Base-by-base conservation (phyloP, 495 filamentous ascomycete species). In the Recurvomyces mirabilis region DNA sequence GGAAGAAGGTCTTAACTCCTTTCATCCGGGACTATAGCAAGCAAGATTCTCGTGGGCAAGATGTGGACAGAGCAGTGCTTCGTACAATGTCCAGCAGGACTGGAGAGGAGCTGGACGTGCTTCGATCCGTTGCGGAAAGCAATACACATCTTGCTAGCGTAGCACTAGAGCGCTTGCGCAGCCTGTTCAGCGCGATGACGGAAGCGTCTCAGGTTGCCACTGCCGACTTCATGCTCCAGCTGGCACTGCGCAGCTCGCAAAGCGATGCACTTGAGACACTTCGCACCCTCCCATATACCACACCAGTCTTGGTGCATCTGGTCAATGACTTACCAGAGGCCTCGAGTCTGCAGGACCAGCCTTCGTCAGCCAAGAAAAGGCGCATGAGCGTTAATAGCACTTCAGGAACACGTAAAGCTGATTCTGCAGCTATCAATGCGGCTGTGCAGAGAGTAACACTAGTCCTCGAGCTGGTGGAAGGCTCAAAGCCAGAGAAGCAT, bases 391-490 rank as follows among this genome's bases (percentile, higher is more conserved):
- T 78, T 34, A 73, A 70, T 2, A 81, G 82, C 41, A 68, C 63
- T 50, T 52, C 65, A 38, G 61, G 62, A 15, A 57, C 64, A 46
- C 35, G 42, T 3, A 67, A 65, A 23, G 51, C 63, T 13, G 62
- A 71, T 50, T 63, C 72, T 23, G 60, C 69, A 10, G 74, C 82
- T 42, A 58, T 84, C 17, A 70, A 70, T 46, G 68, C 70, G 29
- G 68, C 75, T 5, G 69, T 94, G 53, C 75, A 73, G 52, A 81
- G 79, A 57, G 72, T 84, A 41, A 94, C 85, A 2, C 78, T 94
- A 51, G 81, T 94, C n/a, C 67, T 94, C 3, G 86, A 95, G 57
- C 65, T 95, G 11, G 68, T 96, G 11, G 86, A 94, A 51, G 73
- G 70, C 37, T 89, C 86, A 17, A 70, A 72, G 14, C 78, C 82